Evolutionary conservation across 305 asterid species (phyloP).

Genomic region (Euphrasia arctica): DNA sequence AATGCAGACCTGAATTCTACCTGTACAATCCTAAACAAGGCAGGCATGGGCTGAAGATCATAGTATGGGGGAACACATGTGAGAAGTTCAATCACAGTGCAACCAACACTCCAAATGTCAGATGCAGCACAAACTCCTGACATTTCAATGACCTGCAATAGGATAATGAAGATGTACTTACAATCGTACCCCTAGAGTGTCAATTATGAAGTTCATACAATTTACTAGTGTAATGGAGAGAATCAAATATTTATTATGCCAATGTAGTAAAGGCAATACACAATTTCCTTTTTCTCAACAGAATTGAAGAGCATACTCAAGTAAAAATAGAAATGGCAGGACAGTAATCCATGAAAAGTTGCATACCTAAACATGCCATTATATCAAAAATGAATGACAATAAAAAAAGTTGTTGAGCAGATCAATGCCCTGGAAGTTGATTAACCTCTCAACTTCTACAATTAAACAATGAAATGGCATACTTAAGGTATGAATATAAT

Average conservation of each 20-base stretch:
- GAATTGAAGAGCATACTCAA: neutral
- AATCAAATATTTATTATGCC: conserved; percentile 4
- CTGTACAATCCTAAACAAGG: conserved; percentile 98
- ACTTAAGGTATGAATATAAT: neutral
- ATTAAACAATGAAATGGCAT: conserved; percentile 6
- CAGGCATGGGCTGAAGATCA: conserved; percentile 99
- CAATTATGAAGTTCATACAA: conserved; percentile 5
- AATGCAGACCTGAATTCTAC: conserved; percentile 41
- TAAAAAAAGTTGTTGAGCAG: neutral
- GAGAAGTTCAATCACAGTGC: conserved; percentile 99
- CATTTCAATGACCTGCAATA: conserved; percentile 93
- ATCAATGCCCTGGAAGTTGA: neutral
- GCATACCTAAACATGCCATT: conserved; percentile 2
- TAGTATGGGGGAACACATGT: conserved; percentile 98
- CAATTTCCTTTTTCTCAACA: conserved; percentile 2
- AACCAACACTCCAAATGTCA: conserved; percentile 99
- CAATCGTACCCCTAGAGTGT: conserved; percentile 18
- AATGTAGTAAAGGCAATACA: neutral
- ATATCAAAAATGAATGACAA: neutral
- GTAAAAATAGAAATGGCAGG: neutral
- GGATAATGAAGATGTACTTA: conserved; percentile 18
- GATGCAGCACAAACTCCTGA: conserved; percentile 99
- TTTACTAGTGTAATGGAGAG: conserved; percentile 15
- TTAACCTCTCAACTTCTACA: conserved; percentile 6
- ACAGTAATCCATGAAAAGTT: neutral